Conservation (phyloP, 495 filamentous ascomycete species). For the Penicillium cataractarum region DNA sequence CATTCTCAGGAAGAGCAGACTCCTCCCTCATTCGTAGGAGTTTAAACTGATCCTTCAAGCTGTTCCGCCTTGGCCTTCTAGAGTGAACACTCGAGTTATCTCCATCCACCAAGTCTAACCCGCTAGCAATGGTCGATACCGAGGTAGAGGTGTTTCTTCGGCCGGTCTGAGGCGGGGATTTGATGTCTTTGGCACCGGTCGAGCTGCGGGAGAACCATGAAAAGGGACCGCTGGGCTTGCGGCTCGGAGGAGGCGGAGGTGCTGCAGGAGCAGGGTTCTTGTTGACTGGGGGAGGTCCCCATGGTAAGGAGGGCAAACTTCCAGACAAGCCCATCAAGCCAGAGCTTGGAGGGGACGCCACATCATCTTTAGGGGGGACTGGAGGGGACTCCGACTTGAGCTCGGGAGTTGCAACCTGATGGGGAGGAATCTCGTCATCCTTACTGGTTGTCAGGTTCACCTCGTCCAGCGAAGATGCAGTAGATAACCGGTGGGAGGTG, state of each 20-base stretch:
- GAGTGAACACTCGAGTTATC: slow-evolving; percentile 47
- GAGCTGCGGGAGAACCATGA: slow-evolving; percentile 83
- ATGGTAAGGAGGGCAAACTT: slow-evolving; percentile 55
- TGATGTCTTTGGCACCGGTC: slow-evolving; percentile 60
- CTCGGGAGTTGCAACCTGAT: slow-evolving; percentile 25
- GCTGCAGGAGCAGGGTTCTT: slow-evolving; percentile 46
- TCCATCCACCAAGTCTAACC: slow-evolving; percentile 69
- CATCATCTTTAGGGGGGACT: slow-evolving; percentile 54
- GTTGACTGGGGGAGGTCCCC: slow-evolving; percentile 46
- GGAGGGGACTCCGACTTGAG: slow-evolving; percentile 50
- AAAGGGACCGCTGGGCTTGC: slow-evolving; percentile 80
- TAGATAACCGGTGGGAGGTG: slow-evolving; percentile 65
- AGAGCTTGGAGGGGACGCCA: slow-evolving; percentile 39
- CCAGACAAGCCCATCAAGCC: slow-evolving; percentile 54
- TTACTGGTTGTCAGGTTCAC: slow-evolving; percentile 65
- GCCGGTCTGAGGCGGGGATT: slow-evolving; percentile 51
- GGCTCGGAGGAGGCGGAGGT: slow-evolving; percentile 49
- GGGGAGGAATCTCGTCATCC: slow-evolving; percentile 40
- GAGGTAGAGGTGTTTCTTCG: slow-evolving; percentile 76
- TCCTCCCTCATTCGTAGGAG: slow-evolving; percentile 80
- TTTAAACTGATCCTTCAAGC: slow-evolving; percentile 85
- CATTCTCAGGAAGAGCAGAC: slow-evolving; percentile 55
- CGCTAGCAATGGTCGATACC: slow-evolving; percentile 71
- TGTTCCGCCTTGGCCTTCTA: slow-evolving; percentile 61
- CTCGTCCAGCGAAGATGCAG: slow-evolving; percentile 64